These are phyloP conservation scores for Mucor plumbeus DNA, from an alignment of 371 early-diverging fungal genomes.

Conservation along the genomic window DNA sequence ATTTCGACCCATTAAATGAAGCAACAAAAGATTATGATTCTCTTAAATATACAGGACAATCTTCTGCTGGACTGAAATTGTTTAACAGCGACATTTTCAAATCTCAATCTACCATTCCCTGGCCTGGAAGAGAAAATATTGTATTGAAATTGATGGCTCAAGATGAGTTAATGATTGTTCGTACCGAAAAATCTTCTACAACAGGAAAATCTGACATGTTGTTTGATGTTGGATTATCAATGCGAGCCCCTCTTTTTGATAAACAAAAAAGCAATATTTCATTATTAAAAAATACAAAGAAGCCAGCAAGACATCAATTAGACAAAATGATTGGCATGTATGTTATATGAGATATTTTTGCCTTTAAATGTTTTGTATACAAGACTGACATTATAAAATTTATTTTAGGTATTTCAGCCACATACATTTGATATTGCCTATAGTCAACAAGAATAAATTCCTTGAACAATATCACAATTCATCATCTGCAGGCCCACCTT, in stretches of 20 bases:
- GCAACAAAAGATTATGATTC: constrained; percentile 45
- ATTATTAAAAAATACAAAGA: background rate
- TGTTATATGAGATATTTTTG: constrained; percentile 9
- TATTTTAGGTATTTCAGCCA: constrained; percentile 53
- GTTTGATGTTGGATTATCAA: constrained; percentile 45
- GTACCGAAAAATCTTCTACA: constrained; percentile 24
- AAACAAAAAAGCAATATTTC: background rate
- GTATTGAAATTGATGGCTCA: constrained; percentile 45
- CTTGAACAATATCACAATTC: constrained; percentile 38
- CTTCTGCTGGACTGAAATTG: constrained; percentile 41
- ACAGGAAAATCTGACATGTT: constrained; percentile 24
- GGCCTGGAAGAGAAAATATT: constrained; percentile 49
- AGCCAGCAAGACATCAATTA: constrained; percentile 21
- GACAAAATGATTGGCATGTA: constrained; percentile 27
- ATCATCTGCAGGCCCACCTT: constrained; percentile 26
- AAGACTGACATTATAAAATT: too few species aligned
- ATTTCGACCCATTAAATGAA: background rate
- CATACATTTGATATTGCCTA: constrained; percentile 60
- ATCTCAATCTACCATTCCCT: constrained; percentile 33
- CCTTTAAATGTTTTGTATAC: background rate
- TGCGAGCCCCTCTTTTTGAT: constrained; percentile 6
- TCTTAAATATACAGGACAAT: constrained; percentile 50
- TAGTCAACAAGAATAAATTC: constrained; percentile 57
- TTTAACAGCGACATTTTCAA: constrained; percentile 41
- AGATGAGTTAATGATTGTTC: constrained; percentile 49